Base-by-base conservation (phyloP, 192 early-diverging fungal species). In the Umbelopsis isabellina region DNA sequence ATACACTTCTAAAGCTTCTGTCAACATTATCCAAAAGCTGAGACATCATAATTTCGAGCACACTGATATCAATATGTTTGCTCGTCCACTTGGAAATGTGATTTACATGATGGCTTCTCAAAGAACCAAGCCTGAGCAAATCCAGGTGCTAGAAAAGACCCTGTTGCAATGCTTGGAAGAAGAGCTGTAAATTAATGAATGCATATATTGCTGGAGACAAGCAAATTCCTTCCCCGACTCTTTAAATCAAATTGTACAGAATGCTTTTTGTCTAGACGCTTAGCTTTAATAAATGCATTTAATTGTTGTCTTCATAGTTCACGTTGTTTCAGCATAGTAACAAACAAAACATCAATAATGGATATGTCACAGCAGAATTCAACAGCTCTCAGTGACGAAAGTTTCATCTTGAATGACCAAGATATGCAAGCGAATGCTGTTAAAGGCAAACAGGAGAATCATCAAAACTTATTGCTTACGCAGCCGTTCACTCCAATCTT, bases 71-170 rank as follows among this genome's bases (percentile, higher is more conserved):
- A 72, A 74, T 16, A 79, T 92, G 20, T 92, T 84, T 79, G 85
- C 86, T 47, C 72, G 92, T 30, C 90, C 91, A 3, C 72, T 94
- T 35, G 92, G 92, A 0, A 92, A 92, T 70, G 87, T 94, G 2
- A 76, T 94, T n/a, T 94, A 94, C 66, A 70, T 94, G 58, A 91
- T 93, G 81, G 78, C 86, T 4, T 87, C 87, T 37, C 84, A 85
- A 61, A 81, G 83, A 5, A 83, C 84, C 10, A 79, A 78, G 0
- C 53, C 68, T 12, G 73, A 82, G 46, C 73, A 73, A 58, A 68
- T 87, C 22, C 69, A 66, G 15, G 73, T 81, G 69, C 75, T 85
- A 15, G 86, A 87, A 47, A 72, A 77, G 16, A 79, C 80, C n/a
- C 46, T 87, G 46, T 53, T 81, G 15, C 25, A 61, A 30, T 61